Conservation (phyloP, 768 basidiomycete species). For the Podaxis sp. region DNA sequence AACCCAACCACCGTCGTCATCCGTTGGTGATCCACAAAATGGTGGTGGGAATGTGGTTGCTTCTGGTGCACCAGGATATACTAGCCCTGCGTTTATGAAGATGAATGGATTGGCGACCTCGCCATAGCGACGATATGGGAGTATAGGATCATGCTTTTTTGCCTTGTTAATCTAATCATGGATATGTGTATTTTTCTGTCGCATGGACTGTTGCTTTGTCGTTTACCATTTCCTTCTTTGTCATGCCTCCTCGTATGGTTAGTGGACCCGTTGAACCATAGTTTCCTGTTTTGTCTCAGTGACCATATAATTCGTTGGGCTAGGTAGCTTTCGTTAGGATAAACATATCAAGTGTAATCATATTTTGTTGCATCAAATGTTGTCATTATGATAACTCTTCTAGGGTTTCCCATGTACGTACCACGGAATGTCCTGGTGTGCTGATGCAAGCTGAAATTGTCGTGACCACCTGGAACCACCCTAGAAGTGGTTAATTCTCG, state of each 20-base stretch:
- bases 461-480: background rate
- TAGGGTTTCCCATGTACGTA: background rate
- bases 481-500: background rate
- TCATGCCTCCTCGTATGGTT: background rate
- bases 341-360: slow-evolving; percentile 8
- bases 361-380: background rate
- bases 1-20: slow-evolving; percentile 19
- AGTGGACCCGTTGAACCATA: background rate
- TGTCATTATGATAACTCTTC: background rate
- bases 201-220: background rate
- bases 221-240: background rate
- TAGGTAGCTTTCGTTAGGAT: background rate
- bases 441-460: background rate
- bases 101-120: slow-evolving; percentile 36
- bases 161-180: background rate
- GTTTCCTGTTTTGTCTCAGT: background rate
- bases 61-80: slow-evolving; percentile 20
- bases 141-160: background rate
- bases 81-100: slow-evolving; percentile 35
- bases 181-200: background rate
- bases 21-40: slow-evolving; percentile 13
- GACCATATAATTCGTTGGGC: background rate
- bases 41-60: slow-evolving; percentile 17
- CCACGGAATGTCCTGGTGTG: no score
- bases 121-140: slow-evolving; percentile 25